These are phyloP conservation scores for Yamadazyma sp. DNA, from an alignment of 1,139 yeast species.

Conservation along the genomic window DNA sequence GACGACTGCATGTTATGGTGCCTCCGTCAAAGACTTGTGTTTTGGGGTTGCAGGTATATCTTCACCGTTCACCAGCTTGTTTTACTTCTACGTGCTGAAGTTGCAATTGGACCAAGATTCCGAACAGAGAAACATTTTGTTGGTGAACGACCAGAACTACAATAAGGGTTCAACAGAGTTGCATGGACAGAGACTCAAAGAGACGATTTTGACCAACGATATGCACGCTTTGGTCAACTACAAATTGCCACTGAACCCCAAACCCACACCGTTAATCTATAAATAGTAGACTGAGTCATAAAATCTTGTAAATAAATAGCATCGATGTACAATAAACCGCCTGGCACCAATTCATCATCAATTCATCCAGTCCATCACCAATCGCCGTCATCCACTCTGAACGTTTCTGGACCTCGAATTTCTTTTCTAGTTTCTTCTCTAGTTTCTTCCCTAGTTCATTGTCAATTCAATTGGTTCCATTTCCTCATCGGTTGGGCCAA, in stretches of 20 bases:
- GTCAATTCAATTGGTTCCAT: no score
- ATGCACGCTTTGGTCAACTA: slow-evolving; percentile 7
- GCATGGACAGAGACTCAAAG: slow-evolving; percentile 1
- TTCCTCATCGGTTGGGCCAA: no score
- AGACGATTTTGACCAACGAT: slow-evolving; percentile 9
- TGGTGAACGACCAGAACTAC: slow-evolving; percentile 13
- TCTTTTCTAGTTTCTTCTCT: no score
- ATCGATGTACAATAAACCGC: no score
- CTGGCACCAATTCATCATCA: no score
- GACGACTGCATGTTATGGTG: slow-evolving; percentile 6
- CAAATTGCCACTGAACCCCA: background rate
- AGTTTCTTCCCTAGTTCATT: no score
- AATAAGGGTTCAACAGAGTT: background rate
- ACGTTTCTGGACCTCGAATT: no score
- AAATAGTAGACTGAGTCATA: background rate
- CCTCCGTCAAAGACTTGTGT: background rate
- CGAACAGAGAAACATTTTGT: slow-evolving; percentile 15
- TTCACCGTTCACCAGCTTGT: slow-evolving; percentile 24
- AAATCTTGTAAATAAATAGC: background rate
- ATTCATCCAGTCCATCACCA: no score
- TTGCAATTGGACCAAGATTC: slow-evolving; percentile 12
- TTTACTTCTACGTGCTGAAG: slow-evolving; percentile 20
- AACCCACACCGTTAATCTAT: no score
- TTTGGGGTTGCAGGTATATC: slow-evolving; percentile 9
- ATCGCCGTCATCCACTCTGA: no score